Conservation (phyloP, 371 early-diverging fungal genomes). For the Syncephalastrum racemosum region DNA sequence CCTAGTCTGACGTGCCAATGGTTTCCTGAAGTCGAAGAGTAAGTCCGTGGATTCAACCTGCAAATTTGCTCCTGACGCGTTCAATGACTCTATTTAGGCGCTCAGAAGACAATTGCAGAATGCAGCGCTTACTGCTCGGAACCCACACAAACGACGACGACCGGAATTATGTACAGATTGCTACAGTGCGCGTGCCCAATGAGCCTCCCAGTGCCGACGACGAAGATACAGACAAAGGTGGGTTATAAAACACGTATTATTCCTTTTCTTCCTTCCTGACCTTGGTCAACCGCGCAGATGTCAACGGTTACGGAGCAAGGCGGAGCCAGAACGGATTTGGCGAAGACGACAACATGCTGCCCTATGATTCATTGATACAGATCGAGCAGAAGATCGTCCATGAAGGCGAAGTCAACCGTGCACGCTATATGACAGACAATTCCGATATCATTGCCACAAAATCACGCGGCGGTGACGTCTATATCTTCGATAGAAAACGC, state of each 20-base stretch:
- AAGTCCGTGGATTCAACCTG: constrained; percentile 6
- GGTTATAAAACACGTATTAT: no score
- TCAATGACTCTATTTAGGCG: constrained; percentile 49
- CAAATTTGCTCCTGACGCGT: constrained; percentile 2
- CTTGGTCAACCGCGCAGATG: no score
- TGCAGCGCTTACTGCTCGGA: constrained; percentile 88
- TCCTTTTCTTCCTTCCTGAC: no score
- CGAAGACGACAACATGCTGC: constrained; percentile 6
- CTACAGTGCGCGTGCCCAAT: constrained; percentile 87
- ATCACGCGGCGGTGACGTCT: constrained; percentile 92
- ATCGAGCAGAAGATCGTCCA: constrained; percentile 93
- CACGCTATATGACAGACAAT: constrained; percentile 94
- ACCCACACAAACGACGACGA: constrained; percentile 98
- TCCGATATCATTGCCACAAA: constrained; percentile 97
- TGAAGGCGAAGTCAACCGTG: constrained; percentile 96
- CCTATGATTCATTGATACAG: constrained; percentile 81
- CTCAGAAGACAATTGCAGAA: constrained; percentile 87
- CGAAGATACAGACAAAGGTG: constrained; percentile 50
- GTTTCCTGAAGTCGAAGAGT: constrained; percentile 96
- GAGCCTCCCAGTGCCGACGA: constrained; percentile 67
- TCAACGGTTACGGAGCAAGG: no score
- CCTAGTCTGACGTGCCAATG: constrained; percentile 98
- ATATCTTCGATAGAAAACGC: constrained; percentile 97
- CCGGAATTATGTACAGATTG: constrained; percentile 96
- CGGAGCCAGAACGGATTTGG: no score